phyloP scores from a whole-genome alignment of 306 rosid genomes.

The Glycine tomentella region DNA sequence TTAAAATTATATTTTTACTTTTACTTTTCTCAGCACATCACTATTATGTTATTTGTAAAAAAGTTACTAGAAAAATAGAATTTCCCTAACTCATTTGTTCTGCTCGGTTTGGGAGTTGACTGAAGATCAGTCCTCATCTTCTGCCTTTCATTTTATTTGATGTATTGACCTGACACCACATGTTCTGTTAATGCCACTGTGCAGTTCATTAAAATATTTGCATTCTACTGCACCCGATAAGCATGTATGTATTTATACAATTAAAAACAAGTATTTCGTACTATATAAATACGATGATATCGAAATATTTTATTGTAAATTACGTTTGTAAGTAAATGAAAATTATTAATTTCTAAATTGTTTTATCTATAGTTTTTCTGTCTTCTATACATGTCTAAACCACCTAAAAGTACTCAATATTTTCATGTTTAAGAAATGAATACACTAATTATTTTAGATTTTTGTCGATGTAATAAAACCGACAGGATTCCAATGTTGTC shows the following conservation, averaged over 20 bases:
- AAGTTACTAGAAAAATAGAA: background rate
- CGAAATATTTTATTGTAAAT: background rate
- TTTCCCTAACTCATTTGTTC: background rate
- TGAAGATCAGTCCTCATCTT: constrained; percentile 28
- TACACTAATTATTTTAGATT: too few species aligned
- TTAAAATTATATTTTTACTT: background rate
- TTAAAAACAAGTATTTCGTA: background rate
- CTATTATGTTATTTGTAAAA: background rate
- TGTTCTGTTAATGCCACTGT: background rate
- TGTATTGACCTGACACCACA: background rate
- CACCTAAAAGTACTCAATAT: background rate
- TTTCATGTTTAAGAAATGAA: background rate
- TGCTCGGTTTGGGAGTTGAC: constrained; percentile 19
- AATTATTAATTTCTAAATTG: background rate
- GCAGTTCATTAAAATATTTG: background rate
- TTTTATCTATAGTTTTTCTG: background rate
- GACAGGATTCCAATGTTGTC: too few species aligned
- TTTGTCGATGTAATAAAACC: too few species aligned
- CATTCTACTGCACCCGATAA: background rate
- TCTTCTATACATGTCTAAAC: background rate
- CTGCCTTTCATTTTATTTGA: constrained; percentile 16
- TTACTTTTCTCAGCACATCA: background rate
- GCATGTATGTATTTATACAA: background rate
- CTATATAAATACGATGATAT: background rate
- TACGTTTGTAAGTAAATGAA: background rate